Conservation (phyloP, 805 yeast species). For the Yarrowia divulgata region DNA sequence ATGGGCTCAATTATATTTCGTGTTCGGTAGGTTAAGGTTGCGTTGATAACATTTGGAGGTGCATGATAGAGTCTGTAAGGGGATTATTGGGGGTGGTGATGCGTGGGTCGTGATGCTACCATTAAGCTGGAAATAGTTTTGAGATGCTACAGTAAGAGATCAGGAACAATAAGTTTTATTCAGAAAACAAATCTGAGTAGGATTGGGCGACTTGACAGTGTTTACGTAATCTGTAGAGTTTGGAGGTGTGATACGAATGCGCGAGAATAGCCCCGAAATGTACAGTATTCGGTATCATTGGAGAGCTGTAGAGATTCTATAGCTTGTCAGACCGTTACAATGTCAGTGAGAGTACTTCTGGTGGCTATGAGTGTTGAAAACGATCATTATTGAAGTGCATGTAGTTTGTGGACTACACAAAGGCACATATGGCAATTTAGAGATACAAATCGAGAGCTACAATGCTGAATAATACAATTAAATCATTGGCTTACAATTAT, state of each 20-base stretch:
- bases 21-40: neutral
- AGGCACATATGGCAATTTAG: neutral
- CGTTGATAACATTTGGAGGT: slow-evolving; percentile 4
- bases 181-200: neutral
- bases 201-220: neutral
- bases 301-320: neutral
- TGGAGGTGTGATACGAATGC: too few species aligned
- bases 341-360: neutral
- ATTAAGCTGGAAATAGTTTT: too few species aligned
- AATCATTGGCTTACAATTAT: too few species aligned
- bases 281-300: neutral
- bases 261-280: too few species aligned
- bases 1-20: slow-evolving; percentile 10
- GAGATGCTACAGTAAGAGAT: too few species aligned
- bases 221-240: too few species aligned
- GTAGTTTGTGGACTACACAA: neutral
- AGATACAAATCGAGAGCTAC: neutral
- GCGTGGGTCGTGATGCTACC: neutral
- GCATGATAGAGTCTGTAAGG: slow-evolving; percentile 1
- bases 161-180: neutral
- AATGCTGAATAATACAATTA: too few species aligned
- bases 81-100: neutral
- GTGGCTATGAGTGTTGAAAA: neutral
- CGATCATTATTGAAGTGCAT: too few species aligned
- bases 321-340: neutral